Evolutionary conservation across 805 yeast genomes (phyloP), one percentile per base, ranked within the genome.

Genomic region (Metschnikowia lachancei): DNA sequence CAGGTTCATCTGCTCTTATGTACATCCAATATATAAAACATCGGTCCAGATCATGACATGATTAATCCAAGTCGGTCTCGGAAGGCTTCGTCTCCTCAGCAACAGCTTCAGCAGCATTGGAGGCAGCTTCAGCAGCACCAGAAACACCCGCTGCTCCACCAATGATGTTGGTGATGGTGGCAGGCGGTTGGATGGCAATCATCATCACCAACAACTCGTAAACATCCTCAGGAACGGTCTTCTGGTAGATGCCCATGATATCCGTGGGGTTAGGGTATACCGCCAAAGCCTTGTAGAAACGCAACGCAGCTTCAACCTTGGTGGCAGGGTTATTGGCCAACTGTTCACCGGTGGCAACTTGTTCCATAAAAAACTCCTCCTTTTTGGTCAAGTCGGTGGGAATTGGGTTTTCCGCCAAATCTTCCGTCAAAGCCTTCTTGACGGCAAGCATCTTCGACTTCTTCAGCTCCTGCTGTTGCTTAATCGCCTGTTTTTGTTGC

Each of bases 201-300:
- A 91, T 83, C 78, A 85, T 78, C 58, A 90, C 86, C 57, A 92
- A 78, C 57, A 83, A 75, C 62, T 90, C 97, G 64, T 89, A 83
- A 47, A 91, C 83, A 38, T 80, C 82, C 62, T 83, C 85, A 43
- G 94, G 91, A 54, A 92, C 82, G 43, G 91, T 78, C 74, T 86
- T 86, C 74, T 92, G 97, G 72, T 88, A 92, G 59, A 92, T 83
- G 42, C 85, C 85, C 64, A 94, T 77, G 58, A 94, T 81, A 60
- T 89, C 97, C 46, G 95, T 84, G 49, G 99, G 99, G 67, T 86
- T 85, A 51, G 99, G 98, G 68, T 91, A 92, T 41, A 90, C 91
- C 35, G 88, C 80, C 63, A 94, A 76, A 12, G 97, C 98, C 68
- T 88, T 87, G 80, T 94, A 94, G 78, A 90, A 94, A 56, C 84